Evolutionary conservation across 1,139 yeast genomes (phyloP), one percentile per base, ranked within the genome.

Genomic region (Scheffersomyces insectosa): DNA sequence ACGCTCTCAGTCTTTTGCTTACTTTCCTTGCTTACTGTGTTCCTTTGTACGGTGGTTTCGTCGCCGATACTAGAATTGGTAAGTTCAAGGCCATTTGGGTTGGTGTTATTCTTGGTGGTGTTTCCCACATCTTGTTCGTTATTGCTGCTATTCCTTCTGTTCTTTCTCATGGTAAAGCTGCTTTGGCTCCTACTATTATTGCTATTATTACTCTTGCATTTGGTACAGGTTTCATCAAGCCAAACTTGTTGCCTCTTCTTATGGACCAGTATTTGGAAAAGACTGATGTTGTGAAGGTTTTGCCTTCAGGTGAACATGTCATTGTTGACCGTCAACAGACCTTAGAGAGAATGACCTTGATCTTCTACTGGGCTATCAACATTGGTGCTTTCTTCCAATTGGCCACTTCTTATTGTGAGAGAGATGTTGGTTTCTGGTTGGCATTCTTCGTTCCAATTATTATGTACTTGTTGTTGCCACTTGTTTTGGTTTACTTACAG

Each of bases 321-420:
- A 78, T 88, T 51, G 77, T 85, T 36, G 93, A 86, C 56, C 85
- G 88, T 42, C 78, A 80, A 54, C 72, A 82, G 47, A 82, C 96
- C 11, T 69, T 86, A 47, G 89, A 86, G 68, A 78, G 87, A 62
- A 77, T 88, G 67, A 83, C 89, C 49, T 77, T 86, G 73, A 71
- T 84, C 32, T 88, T 88, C 66, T 88, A 88, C 67, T 76, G 88
- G 79, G 77, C 88, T 58, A 85, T 88, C 62, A 89, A 89, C 62
- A 68, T 86, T 52, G 96, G 96, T 42, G 83, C 95, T 8, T 76
- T 88, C 54, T 77, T 88, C 47, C 85, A 87, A 47, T 75, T 88
- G 50, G 90, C 91, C 36, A 85, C 95, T 23, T 82, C 93, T 5
- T 83, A 85, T 58, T 66, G 82, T 56, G 93, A 85, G 53, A 74